These are phyloP conservation scores for Rhamnella rubrinervis DNA, from an alignment of 331 rosid species.

Conservation along the genomic window DNA sequence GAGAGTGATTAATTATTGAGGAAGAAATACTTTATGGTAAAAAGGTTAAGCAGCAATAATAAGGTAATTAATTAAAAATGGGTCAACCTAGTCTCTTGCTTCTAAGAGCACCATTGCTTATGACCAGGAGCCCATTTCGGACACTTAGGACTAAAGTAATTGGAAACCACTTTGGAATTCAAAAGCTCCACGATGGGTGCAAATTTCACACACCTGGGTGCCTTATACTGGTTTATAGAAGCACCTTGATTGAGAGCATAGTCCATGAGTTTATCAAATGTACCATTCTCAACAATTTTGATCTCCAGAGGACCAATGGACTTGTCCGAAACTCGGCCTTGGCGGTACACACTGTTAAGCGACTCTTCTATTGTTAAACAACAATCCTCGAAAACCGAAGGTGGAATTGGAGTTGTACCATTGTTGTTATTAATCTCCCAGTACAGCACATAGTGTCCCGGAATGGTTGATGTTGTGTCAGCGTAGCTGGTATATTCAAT, in stretches of 20 bases:
- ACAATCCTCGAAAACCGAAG: conserved; percentile 42
- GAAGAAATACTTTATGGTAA: background rate
- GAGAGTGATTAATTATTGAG: background rate
- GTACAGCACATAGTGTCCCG: conserved; percentile 56
- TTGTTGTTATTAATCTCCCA: conserved; percentile 43
- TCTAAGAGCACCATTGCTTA: conserved; percentile 32
- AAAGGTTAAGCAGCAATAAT: background rate
- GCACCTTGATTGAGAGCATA: conserved; percentile 53
- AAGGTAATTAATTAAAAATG: background rate
- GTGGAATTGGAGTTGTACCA: conserved; percentile 28
- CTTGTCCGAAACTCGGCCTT: conserved; percentile 47
- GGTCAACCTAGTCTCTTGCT: background rate
- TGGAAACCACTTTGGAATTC: conserved; percentile 33
- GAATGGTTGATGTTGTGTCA: conserved; percentile 45
- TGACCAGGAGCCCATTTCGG: conserved; percentile 55
- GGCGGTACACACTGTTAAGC: conserved; percentile 48
- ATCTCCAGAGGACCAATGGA: conserved; percentile 62
- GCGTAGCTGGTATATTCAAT: conserved; percentile 55
- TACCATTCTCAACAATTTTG: conserved; percentile 53
- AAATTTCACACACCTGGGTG: conserved; percentile 52
- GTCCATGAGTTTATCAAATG: conserved; percentile 64
- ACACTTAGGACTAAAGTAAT: conserved; percentile 44
- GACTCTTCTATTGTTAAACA: conserved; percentile 45
- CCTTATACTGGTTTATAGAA: conserved; percentile 61
- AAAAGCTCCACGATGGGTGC: conserved; percentile 43